Evolutionary conservation across 1,284 basidiomycete species (phyloP).

Genomic region (Trametes hirsuta): DNA sequence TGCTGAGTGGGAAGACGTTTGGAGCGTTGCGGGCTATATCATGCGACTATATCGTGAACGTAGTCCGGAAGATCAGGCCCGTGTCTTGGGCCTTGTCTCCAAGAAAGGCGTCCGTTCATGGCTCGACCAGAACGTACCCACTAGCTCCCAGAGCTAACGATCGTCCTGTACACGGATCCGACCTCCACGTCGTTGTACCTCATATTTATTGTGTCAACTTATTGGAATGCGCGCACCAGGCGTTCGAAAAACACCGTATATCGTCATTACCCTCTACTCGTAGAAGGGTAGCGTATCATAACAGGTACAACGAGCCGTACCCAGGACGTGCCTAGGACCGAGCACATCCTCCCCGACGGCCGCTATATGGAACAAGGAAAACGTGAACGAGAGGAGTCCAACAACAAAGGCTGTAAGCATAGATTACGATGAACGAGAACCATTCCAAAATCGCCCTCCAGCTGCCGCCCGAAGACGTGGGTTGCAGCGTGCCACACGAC

Average conservation of each 20-base stretch:
- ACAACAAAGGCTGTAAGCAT: conserved; percentile 38
- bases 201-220: not conserved
- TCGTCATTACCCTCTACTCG: conserved; percentile 24
- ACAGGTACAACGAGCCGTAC: conserved; percentile 21
- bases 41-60: conserved; percentile 74
- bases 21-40: conserved; percentile 77
- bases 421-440: conserved; percentile 34
- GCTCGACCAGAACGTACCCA: conserved; percentile 53
- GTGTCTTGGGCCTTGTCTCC: conserved; percentile 56
- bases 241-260: conserved; percentile 12
- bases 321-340: conserved; percentile 14
- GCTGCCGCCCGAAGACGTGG: conserved; percentile 12
- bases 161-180: not conserved
- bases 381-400: conserved; percentile 30
- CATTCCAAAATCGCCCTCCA: conserved; percentile 24
- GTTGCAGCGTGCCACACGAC: conserved; percentile 2
- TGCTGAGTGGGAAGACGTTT: conserved; percentile 82
- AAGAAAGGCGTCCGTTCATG: conserved; percentile 77
- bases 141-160: conserved; percentile 3
- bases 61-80: conserved; percentile 40
- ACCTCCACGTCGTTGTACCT: not conserved
- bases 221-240: not conserved
- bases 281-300: conserved; percentile 21
- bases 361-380: conserved; percentile 17
- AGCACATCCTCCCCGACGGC: conserved; percentile 17